Base-by-base conservation (phyloP, 2,329 filamentous ascomycete genomes). In the Cordyceps cicadae region DNA sequence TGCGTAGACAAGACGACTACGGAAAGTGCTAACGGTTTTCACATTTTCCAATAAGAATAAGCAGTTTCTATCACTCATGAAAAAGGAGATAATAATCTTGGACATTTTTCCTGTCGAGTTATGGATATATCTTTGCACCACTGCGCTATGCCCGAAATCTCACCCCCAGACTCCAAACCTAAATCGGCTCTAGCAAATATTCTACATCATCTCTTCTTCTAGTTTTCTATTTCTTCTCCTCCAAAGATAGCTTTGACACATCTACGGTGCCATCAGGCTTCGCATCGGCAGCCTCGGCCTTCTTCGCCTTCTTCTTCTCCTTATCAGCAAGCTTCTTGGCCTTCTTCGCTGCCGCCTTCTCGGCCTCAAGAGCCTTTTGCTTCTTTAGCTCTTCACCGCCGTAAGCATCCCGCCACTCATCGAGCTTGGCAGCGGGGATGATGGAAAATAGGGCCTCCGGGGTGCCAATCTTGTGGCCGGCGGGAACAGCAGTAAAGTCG, bases 381-480 rank as follows among this genome's bases (percentile, higher is more conserved):
- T 88, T 88, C 69, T 87, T 87, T 46, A 86, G 78, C 68, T 81
- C 78, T 67, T 80, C 78, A n/a, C 80, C 79, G 64, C 90, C 85
- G 66, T 87, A 96, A 66, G 83, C 81, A 64, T 88, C 84, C 62
- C 88, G 86, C 92, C 92, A 96, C 71, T 93, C 88, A 56, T 88
- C 84, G 52, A 89, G 86, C 77, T 92, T 93, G 73, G 89, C 87
- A 11, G 87, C 80, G 65, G 92, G 89, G 69, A 96, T 96, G 59
- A 82, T 83, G n/a, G 84, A 84, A 76, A 96, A 96, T 37, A 96
- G 80, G 48, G 91, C 87, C 65, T 85, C 83, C 0, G 92, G 85
- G 70, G 88, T 87, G 66, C 90, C 90, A 64, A 97, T 88, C 71
- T 87, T 87, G 76, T 96, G 91, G 61, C 88, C 89, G 1, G 87